Evolutionary conservation across 2,329 filamentous ascomycete species (phyloP).

Genomic region (Xylariomycetidae sp.): DNA sequence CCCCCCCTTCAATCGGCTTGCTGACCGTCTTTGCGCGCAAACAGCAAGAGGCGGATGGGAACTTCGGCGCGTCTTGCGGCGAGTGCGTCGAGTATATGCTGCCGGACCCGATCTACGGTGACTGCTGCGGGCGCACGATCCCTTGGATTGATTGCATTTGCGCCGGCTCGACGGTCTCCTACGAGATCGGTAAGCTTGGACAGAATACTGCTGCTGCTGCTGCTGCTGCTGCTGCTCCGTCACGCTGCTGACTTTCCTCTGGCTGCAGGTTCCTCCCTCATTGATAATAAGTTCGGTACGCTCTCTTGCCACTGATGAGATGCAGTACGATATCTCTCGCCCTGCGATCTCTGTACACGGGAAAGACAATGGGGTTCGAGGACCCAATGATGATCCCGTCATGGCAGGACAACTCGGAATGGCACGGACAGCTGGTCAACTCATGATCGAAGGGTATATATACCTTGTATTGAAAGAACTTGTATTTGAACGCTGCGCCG

Average conservation of each 20-base stretch:
- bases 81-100: neutral
- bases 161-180: neutral
- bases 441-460: no score
- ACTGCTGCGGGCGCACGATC: neutral
- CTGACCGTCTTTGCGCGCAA: neutral
- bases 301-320: neutral
- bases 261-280: neutral
- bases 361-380: no score
- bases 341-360: no score
- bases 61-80: slow-evolving; percentile 1
- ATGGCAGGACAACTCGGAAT: no score
- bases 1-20: neutral
- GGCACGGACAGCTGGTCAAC: no score
- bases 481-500: no score
- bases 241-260: neutral
- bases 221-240: neutral
- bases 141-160: neutral
- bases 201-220: neutral
- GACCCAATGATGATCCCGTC: no score
- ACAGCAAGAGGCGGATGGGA: neutral
- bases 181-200: neutral
- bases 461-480: no score
- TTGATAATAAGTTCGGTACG: neutral
- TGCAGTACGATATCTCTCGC: neutral
- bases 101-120: neutral